Conservation (phyloP, 441 rosid species). For the Daphne laureola region DNA sequence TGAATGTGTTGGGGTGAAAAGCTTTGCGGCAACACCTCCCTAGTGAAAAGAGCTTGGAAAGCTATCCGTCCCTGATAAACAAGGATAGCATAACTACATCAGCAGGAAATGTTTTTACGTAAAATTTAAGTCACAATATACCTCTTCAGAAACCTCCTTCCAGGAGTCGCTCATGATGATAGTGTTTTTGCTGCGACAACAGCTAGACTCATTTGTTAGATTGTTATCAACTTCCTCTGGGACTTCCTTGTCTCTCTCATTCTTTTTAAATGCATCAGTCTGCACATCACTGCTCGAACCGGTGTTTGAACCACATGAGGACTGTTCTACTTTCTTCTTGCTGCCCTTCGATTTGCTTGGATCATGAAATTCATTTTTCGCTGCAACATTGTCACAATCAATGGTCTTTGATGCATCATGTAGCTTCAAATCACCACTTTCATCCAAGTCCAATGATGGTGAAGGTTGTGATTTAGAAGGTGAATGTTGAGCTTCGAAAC, state of each 20-base stretch:
- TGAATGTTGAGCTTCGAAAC: conserved; percentile 43
- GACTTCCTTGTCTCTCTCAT: conserved; percentile 46
- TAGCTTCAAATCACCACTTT: conserved; percentile 41
- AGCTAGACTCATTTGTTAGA: conserved; percentile 31
- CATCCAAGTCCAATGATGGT: conserved; percentile 47
- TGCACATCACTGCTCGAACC: conserved; percentile 86
- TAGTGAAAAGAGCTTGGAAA: conserved; percentile 82
- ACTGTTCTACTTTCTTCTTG: conserved; percentile 69
- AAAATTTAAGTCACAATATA: conserved; percentile 13
- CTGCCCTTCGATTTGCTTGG: conserved; percentile 36
- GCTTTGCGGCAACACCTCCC: conserved; percentile 85
- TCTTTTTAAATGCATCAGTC: conserved; percentile 59
- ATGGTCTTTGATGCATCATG: conserved; percentile 26
- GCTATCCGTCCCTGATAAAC: conserved; percentile 72
- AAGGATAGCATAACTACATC: conserved; percentile 7
- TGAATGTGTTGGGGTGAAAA: conserved; percentile 53
- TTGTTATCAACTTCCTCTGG: conserved; percentile 46
- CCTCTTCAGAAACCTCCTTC: conserved; percentile 95
- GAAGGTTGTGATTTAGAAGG: conserved; percentile 41
- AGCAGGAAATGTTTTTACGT: not conserved
- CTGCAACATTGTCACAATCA: conserved; percentile 31
- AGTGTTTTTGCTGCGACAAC: conserved; percentile 53
- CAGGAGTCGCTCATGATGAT: conserved; percentile 53
- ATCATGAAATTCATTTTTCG: conserved; percentile 39
- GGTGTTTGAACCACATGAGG: conserved; percentile 94